These are phyloP conservation scores for Emergomyces orientalis DNA, from an alignment of 2,329 filamentous ascomycete species.

Conservation along the genomic window DNA sequence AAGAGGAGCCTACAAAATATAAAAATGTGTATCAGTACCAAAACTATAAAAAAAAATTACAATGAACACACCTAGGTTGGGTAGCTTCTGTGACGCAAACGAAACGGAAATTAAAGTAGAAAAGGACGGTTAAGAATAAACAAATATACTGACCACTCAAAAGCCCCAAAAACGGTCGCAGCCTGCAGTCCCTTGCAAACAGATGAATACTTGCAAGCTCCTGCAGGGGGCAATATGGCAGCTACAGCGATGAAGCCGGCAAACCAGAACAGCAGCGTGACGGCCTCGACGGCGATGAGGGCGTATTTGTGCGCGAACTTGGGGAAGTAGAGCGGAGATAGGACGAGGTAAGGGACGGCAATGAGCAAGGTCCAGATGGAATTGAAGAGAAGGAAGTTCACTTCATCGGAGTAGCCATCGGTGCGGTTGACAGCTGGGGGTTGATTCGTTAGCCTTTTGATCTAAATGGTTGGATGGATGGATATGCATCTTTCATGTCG, in stretches of 20 bases:
- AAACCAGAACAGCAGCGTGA: constrained; percentile 87
- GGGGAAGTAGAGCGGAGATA: constrained; percentile 56
- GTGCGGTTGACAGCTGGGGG: constrained; percentile 48
- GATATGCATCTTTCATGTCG: not conserved
- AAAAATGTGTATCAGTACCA: not conserved
- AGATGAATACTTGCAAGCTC: constrained; percentile 41
- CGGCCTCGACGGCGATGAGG: constrained; percentile 56
- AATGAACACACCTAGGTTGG: no score
- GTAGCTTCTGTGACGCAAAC: no score
- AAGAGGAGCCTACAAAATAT: constrained; percentile 34
- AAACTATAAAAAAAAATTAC: not conserved
- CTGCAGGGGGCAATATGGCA: constrained; percentile 50
- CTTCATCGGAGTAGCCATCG: constrained; percentile 36
- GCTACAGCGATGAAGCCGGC: constrained; percentile 72
- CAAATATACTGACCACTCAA: constrained; percentile 36
- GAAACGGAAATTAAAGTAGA: not conserved
- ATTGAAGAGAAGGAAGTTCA: constrained; percentile 74
- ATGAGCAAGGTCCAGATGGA: constrained; percentile 66
- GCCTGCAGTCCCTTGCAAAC: constrained; percentile 53
- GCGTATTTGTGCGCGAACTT: constrained; percentile 54
- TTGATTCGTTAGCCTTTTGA: not conserved
- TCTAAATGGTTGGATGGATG: not conserved
- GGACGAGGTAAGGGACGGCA: constrained; percentile 56
- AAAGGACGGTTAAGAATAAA: no score
- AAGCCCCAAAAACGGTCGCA: constrained; percentile 40